Conservation (phyloP, 768 basidiomycete genomes). For the Pisolithus tinctorius region DNA sequence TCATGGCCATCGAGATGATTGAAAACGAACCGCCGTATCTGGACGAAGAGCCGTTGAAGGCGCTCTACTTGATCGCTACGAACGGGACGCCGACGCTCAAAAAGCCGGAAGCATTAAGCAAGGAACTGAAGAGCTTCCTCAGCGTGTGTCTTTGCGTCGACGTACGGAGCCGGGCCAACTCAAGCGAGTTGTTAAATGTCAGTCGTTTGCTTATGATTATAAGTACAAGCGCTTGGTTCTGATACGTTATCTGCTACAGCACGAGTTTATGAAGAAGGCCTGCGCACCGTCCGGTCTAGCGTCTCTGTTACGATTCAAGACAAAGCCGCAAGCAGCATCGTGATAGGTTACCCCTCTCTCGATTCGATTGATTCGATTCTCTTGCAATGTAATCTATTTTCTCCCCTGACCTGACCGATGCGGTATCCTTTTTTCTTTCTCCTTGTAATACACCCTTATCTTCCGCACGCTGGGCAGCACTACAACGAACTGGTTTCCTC, state of each 20-base stretch:
- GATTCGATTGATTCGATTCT: neutral
- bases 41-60: slow-evolving; percentile 92
- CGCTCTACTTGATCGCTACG: slow-evolving; percentile 92
- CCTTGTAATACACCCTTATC: neutral
- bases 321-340: slow-evolving; percentile 43
- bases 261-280: slow-evolving; percentile 89
- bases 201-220: slow-evolving; percentile 20
- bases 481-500: neutral
- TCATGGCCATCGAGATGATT: slow-evolving; percentile 99
- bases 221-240: neutral
- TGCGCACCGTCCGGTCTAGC: slow-evolving; percentile 80
- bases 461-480: neutral
- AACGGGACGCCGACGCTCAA: slow-evolving; percentile 98
- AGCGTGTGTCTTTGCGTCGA: slow-evolving; percentile 99
- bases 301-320: slow-evolving; percentile 77
- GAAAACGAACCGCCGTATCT: slow-evolving; percentile 96
- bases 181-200: slow-evolving; percentile 78
- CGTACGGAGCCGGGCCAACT: slow-evolving; percentile 87
- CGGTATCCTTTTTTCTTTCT: neutral
- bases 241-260: slow-evolving; percentile 41
- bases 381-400: neutral
- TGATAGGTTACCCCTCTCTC: slow-evolving; percentile 18
- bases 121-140: slow-evolving; percentile 92
- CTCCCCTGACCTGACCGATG: neutral
- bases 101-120: slow-evolving; percentile 86